Conservation (phyloP, 176 grass and related monocot species). For the Triticum monococcum region DNA sequence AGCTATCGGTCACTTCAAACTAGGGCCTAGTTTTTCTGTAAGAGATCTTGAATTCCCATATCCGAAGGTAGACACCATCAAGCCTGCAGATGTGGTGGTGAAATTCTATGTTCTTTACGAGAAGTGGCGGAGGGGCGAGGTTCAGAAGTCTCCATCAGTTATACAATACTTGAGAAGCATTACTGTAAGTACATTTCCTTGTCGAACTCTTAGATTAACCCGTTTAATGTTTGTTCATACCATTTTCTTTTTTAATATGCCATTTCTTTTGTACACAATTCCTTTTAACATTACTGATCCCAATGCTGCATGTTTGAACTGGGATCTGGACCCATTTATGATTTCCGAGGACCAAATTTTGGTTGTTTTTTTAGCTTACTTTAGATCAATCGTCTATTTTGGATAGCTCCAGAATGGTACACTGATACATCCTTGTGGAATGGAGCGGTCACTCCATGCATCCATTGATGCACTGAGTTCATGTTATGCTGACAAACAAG, state of each 20-base stretch:
- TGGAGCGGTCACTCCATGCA: slow-evolving; percentile 53
- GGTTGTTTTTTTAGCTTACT: not conserved
- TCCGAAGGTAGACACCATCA: slow-evolving; percentile 42
- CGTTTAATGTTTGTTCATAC: not conserved
- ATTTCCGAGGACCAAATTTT: not conserved
- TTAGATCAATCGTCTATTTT: slow-evolving; percentile 23
- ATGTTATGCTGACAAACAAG: slow-evolving; percentile 72
- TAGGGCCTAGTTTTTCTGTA: slow-evolving; percentile 63
- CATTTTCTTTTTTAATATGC: not conserved
- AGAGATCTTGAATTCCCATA: slow-evolving; percentile 66
- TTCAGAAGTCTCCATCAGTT: slow-evolving; percentile 54
- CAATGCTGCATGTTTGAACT: not conserved
- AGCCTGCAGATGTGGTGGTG: slow-evolving; percentile 55
- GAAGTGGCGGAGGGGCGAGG: slow-evolving; percentile 66
- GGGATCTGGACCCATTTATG: not conserved
- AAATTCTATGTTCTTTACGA: slow-evolving; percentile 86
- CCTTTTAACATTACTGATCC: not conserved
- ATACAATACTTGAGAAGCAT: slow-evolving; percentile 57
- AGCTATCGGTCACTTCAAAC: slow-evolving; percentile 66
- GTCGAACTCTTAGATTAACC: not conserved
- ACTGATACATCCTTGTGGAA: slow-evolving; percentile 77
- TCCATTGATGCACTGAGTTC: slow-evolving; percentile 52
- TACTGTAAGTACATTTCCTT: slow-evolving; percentile 55
- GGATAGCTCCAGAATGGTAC: slow-evolving; percentile 59
- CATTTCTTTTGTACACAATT: not conserved